Evolutionary conservation across 331 rosid species (phyloP), one percentile per base, ranked within the genome.

Genomic region (Pyrus hybrid): DNA sequence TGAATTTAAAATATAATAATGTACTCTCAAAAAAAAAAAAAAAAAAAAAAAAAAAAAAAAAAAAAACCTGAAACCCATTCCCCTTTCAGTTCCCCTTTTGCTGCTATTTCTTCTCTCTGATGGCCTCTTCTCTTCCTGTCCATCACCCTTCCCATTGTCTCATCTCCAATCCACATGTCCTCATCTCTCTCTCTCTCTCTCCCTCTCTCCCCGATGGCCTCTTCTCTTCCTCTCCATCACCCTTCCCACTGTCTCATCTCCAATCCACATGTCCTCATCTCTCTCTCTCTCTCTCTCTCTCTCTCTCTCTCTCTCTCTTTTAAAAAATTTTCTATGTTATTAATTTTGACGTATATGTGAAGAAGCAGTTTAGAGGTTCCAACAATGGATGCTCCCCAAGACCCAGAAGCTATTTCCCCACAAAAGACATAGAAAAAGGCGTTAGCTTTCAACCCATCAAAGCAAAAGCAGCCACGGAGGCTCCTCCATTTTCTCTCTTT

Each of bases 401-500:
- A 82, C 89, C 89, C 87, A 56, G 25, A 67, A 51, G 21, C 79
- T 68, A 65, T 29, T 78, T 76, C 65, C 72, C 35, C 30, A 63
- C 56, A 66, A 73, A 25, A 18, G 76, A 69, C 82, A 51, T 81
- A 74, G 67, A 78, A 54, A 68, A 49, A 70, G 88, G 74, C 73
- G 57, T 45, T 4, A 83, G 58, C 61, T 49, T 70, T 5, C 85
- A 66, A 33, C 85, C 89, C 82, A 81, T 91, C 47, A 85, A 79
- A 78, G 91, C 96, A 62, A 75, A 79, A 77, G 90, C 91, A 63
- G 75, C 88, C 9, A 67, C 88, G 25, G 88, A 72, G 61, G 74
- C 82, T 63, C 68, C 92, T 14, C 71, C 85, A 18, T 93, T 83
- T 83, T 91, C 98, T 12, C 71, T 93, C 80, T 67, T 89, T 75